phyloP scores from a whole-genome alignment of 768 basidiomycete species.

The Suillus bovinus region DNA sequence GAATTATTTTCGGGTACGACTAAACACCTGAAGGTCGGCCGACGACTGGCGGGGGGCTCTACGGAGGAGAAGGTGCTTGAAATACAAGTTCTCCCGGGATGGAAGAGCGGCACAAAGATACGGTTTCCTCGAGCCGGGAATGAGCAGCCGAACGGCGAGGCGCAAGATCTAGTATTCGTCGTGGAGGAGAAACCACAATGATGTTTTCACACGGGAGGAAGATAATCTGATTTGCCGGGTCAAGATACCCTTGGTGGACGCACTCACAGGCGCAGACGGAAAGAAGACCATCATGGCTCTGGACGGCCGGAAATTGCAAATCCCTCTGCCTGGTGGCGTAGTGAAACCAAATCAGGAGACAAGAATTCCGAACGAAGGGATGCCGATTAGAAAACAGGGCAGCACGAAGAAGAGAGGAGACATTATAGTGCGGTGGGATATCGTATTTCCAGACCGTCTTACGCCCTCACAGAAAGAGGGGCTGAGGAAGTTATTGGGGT shows the following conservation, averaged over 20 bases:
- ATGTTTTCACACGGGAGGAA: conserved; percentile 71
- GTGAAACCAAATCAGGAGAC: conserved; percentile 80
- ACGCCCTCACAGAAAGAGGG: conserved; percentile 81
- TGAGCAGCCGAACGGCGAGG: conserved; percentile 62
- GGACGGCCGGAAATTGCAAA: conserved; percentile 77
- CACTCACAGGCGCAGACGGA: conserved; percentile 60
- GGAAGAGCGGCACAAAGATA: conserved; percentile 96
- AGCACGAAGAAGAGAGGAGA: conserved; percentile 76
- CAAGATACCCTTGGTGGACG: conserved; percentile 78
- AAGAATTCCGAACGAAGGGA: conserved; percentile 74
- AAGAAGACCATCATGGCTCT: conserved; percentile 65
- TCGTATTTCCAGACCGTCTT: conserved; percentile 79
- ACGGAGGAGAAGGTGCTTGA: conserved; percentile 88
- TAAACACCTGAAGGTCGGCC: conserved; percentile 87
- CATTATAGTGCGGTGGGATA: conserved; percentile 78
- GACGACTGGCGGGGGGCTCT: conserved; percentile 66
- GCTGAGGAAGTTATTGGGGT: conserved; percentile 64
- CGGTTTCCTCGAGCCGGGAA: conserved; percentile 88
- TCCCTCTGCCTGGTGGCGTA: conserved; percentile 62
- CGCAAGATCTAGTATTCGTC: conserved; percentile 93
- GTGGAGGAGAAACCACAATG: conserved; percentile 95
- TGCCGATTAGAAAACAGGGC: conserved; percentile 87
- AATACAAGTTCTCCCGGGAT: conserved; percentile 80
- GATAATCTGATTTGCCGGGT: conserved; percentile 71
- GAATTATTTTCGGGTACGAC: conserved; percentile 84